phyloP scores from a whole-genome alignment of 257 asterid species.

The Ophiorrhiza pumila region DNA sequence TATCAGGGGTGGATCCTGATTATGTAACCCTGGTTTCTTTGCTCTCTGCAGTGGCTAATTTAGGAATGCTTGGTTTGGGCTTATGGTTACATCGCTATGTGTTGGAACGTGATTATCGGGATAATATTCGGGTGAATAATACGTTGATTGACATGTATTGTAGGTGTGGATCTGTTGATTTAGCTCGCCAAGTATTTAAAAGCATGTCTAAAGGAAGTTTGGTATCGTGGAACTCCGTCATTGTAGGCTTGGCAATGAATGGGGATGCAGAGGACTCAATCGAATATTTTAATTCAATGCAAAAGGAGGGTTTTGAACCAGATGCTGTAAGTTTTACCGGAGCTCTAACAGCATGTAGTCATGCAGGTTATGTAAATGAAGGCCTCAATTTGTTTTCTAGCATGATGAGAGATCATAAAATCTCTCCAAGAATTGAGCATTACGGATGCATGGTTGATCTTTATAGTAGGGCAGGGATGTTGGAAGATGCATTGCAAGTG shows the following conservation, averaged over 20 bases:
- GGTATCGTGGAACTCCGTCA: constrained; percentile 77
- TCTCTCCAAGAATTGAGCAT: constrained; percentile 63
- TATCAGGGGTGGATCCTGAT: constrained; percentile 54
- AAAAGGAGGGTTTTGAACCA: constrained; percentile 43
- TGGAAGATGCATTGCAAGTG: constrained; percentile 55
- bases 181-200: constrained; percentile 59
- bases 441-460: constrained; percentile 79
- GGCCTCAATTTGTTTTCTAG: constrained; percentile 46
- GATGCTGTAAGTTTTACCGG: constrained; percentile 81
- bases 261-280: constrained; percentile 58
- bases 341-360: constrained; percentile 82
- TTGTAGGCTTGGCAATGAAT: constrained; percentile 68
- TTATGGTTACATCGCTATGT: constrained; percentile 61
- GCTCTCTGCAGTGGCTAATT: constrained; percentile 65
- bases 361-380: constrained; percentile 54
- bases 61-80: constrained; percentile 69
- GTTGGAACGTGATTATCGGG: constrained; percentile 25
- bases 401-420: constrained; percentile 46
- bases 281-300: constrained; percentile 45
- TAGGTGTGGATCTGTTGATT: constrained; percentile 64
- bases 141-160: constrained; percentile 73
- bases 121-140: constrained; percentile 47
- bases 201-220: constrained; percentile 50
- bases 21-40: constrained; percentile 53
- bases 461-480: constrained; percentile 65